Evolutionary conservation across 306 rosid genomes (phyloP).

Genomic region (Cucumis cinereus): DNA sequence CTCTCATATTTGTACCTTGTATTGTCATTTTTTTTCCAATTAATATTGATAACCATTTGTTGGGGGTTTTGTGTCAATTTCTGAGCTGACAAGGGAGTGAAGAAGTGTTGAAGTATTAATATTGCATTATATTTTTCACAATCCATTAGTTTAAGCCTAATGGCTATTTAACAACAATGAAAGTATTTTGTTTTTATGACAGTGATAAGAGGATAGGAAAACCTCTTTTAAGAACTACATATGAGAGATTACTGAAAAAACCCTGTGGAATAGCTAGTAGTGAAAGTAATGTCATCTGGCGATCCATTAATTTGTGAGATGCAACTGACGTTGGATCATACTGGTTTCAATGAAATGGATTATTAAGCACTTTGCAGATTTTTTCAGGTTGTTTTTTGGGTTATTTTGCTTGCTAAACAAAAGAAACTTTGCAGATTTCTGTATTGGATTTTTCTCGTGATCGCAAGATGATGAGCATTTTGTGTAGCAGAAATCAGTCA

Average conservation of each 20-base stretch:
- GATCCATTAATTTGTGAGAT: not conserved
- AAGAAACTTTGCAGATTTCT: slow-evolving; percentile 50
- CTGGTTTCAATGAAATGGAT: not conserved
- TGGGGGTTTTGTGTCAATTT: not conserved
- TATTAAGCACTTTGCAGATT: not conserved
- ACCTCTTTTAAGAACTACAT: not conserved
- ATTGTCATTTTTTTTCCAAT: not conserved
- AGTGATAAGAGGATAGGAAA: not conserved
- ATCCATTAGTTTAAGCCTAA: not conserved
- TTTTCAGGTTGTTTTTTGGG: not conserved
- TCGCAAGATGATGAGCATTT: slow-evolving; percentile 96
- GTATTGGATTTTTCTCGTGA: slow-evolving; percentile 81
- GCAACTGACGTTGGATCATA: not conserved
- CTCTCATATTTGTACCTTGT: not conserved
- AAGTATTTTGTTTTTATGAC: not conserved
- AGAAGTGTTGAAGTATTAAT: not conserved
- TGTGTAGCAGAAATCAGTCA: slow-evolving; percentile 73
- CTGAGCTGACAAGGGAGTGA: not conserved
- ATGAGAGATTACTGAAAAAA: not conserved
- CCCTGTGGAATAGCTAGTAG: not conserved
- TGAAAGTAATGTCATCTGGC: not conserved
- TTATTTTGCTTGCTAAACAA: slow-evolving; percentile 3
- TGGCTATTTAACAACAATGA: not conserved
- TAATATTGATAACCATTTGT: not conserved
- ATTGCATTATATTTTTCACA: not conserved